Evolutionary conservation across 345 rosid genomes (phyloP), one percentile per base, ranked within the genome.

Genomic region (Psidium guajava): DNA sequence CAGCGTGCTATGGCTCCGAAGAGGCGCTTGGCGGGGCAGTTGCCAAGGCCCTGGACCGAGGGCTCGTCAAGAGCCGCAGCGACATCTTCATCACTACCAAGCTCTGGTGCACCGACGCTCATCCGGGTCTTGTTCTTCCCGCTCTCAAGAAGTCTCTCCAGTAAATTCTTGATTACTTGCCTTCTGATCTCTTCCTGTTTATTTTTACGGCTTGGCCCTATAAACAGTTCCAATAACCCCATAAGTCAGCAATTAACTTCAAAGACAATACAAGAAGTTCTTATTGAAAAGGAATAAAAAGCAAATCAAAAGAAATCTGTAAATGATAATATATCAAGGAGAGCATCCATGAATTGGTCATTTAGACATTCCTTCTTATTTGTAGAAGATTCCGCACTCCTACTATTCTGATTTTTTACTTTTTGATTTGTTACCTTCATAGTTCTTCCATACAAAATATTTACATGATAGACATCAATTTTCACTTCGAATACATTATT

Each of bases 61-160:
- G 93, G 0, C 89, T 91, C 20, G 83, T 94, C 36, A 52, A 24
- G 52, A 90, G 93, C 25, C 85, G 94, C 20, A 88, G 90, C 16
- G 92, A 93, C 3, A 83, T 95, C 54, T 93, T 94, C 85, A 87
- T 94, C 82, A 94, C 98, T 83, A 87, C 95, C 5, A 95, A 95
- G 86, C 92, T 94, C 0, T 93, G 93, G 92, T 82, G 93, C 52
- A 61, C 88, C 21, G 89, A 92, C 22, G 92, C 95, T 77, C 92
- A 95, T 64, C 86, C 27, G 5, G 91, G 88, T 36, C 92, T 92
- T 10, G 92, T 94, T 3, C 75, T 94, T 42, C 93, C 95, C 5
- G 92, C 95, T 32, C 84, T 95, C 2, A 81, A 85, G 20, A 89
- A 85, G 20, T 84, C 90, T 1, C 90, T 91, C 42, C 42, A 81